Evolutionary conservation across 2,329 filamentous ascomycete species (phyloP).

Genomic region (Grosmannia penicillata): DNA sequence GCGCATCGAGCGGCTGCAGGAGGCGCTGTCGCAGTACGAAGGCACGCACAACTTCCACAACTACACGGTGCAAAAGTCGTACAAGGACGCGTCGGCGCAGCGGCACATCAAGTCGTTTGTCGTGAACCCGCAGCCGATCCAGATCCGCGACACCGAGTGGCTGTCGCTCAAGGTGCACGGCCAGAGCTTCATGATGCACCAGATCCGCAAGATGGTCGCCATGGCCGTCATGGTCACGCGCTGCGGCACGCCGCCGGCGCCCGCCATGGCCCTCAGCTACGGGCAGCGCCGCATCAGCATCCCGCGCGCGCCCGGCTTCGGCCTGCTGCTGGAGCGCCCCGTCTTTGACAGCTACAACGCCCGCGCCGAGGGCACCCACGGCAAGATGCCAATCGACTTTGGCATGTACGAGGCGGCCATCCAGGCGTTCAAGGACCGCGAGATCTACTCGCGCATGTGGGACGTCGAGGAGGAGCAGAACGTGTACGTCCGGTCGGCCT

Average conservation of each 20-base stretch:
- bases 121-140: conserved; percentile 59
- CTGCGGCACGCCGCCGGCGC: conserved; percentile 60
- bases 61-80: conserved; percentile 84
- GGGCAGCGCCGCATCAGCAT: conserved; percentile 62
- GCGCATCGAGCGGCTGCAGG: conserved; percentile 63
- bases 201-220: conserved; percentile 97
- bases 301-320: conserved; percentile 83
- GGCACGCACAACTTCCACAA: conserved; percentile 94
- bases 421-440: conserved; percentile 73
- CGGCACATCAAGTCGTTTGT: conserved; percentile 87
- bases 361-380: conserved; percentile 47
- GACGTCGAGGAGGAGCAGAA: conserved; percentile 77
- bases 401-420: conserved; percentile 63
- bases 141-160: conserved; percentile 90
- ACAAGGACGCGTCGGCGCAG: conserved; percentile 69
- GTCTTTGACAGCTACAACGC: conserved; percentile 85
- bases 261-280: conserved; percentile 63
- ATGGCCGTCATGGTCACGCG: conserved; percentile 77
- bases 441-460: conserved; percentile 90
- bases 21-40: conserved; percentile 57
- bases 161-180: conserved; percentile 90
- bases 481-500: conserved; percentile 47
- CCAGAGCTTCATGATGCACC: conserved; percentile 99
- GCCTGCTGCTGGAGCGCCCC: conserved; percentile 75
- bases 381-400: conserved; percentile 62